Evolutionary conservation across 2,329 filamentous ascomycete species (phyloP).

Genomic region (Aplosporella prunicola): DNA sequence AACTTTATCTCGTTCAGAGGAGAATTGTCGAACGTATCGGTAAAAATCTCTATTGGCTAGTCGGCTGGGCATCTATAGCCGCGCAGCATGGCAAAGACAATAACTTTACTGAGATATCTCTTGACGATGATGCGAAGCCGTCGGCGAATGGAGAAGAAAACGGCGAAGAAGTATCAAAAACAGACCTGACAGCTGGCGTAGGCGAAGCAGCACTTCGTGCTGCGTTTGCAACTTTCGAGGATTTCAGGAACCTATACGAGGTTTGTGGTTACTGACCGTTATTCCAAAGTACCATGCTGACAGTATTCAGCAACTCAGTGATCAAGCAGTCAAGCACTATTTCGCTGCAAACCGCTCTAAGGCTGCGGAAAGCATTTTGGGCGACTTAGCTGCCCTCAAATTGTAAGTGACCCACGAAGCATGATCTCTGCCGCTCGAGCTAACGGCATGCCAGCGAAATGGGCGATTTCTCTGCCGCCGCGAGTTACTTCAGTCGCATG

Average conservation of each 20-base stretch:
- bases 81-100: constrained; percentile 16
- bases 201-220: constrained; percentile 21
- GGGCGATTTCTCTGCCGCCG: constrained; percentile 63
- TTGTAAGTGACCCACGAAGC: constrained; percentile 60
- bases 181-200: constrained; percentile 19
- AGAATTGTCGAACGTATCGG: constrained; percentile 70
- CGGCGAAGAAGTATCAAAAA: constrained; percentile 11
- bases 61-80: constrained; percentile 54
- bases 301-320: constrained; percentile 59
- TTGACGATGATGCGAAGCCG: constrained; percentile 18
- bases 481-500: constrained; percentile 67
- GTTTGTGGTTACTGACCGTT: constrained; percentile 13
- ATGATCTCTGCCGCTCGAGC: constrained; percentile 70
- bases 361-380: constrained; percentile 66
- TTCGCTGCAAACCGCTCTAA: constrained; percentile 68
- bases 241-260: constrained; percentile 34
- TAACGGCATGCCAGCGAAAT: constrained; percentile 69
- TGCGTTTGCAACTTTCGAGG: constrained; percentile 26
- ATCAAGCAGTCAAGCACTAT: constrained; percentile 74
- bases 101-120: constrained; percentile 29
- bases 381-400: constrained; percentile 79
- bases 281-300: constrained; percentile 10
- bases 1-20: constrained; percentile 70
- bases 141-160: constrained; percentile 13
- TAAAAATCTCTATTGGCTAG: constrained; percentile 61